A percentile compares a stretch with the other conserved stretches of the same genome.
Evolutionary conservation across 768 basidiomycete species (phyloP).

Genomic region (Rhodocollybia butyracea): DNA sequence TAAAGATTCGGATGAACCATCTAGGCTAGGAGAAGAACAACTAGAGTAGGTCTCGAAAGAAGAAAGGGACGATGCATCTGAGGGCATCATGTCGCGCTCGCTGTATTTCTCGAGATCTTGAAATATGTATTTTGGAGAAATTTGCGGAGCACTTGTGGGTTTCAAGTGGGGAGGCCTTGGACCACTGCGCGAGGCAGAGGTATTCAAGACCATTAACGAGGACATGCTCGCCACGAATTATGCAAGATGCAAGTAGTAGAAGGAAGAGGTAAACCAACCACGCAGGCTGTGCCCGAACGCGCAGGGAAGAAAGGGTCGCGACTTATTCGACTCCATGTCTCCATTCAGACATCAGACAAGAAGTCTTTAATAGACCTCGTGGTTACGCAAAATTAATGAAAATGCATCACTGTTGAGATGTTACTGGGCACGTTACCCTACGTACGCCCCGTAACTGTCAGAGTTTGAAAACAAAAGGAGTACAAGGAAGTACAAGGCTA

Average conservation of each 20-base stretch:
- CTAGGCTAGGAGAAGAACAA: background rate
- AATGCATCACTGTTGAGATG: too few species aligned
- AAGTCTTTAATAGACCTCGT: background rate
- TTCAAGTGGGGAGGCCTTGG: background rate
- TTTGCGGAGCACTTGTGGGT: background rate
- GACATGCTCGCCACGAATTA: slow-evolving; percentile 2
- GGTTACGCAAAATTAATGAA: background rate
- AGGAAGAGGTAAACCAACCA: background rate
- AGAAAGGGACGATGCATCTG: background rate
- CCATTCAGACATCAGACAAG: background rate
- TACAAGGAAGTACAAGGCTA: too few species aligned
- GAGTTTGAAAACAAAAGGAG: too few species aligned
- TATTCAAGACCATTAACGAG: background rate
- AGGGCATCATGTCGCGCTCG: background rate
- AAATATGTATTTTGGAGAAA: background rate
- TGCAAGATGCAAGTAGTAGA: background rate
- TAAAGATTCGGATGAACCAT: background rate
- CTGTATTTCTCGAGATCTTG: background rate
- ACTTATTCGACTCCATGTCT: background rate
- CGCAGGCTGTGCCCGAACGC: background rate
- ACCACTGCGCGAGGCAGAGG: background rate
- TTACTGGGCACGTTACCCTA: too few species aligned
- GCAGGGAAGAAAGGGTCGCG: background rate
- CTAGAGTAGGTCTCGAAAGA: slow-evolving; percentile 1
- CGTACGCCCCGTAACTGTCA: too few species aligned